A percentile compares a stretch with the other conserved stretches of the same genome.
These are phyloP conservation scores for Gentiana macrophylla DNA, from an alignment of 257 asterid genomes.

Conservation along the genomic window DNA sequence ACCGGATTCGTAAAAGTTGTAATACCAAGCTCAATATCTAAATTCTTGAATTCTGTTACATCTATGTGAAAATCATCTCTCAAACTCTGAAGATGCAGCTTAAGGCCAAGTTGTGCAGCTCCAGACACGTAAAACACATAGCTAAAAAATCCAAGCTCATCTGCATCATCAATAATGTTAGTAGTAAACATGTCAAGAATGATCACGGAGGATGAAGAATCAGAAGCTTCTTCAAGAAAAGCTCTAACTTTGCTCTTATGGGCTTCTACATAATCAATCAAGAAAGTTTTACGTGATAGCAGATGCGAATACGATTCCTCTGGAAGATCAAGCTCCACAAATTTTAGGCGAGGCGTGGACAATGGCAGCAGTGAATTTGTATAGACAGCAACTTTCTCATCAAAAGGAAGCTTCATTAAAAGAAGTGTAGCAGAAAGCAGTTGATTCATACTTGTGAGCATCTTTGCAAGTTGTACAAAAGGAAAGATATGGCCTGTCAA, in stretches of 20 bases:
- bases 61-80: slow-evolving; percentile 9
- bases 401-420: slow-evolving; percentile 22
- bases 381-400: slow-evolving; percentile 16
- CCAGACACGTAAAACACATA: slow-evolving; percentile 14
- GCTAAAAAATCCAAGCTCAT: slow-evolving; percentile 5
- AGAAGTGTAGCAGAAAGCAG: slow-evolving; percentile 36
- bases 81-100: slow-evolving; percentile 6
- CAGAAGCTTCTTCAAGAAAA: no score
- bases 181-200: slow-evolving; percentile 7
- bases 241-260: slow-evolving; percentile 19
- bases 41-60: slow-evolving; percentile 6
- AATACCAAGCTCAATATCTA: background rate
- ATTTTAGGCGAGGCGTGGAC: background rate
- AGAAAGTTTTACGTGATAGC: background rate
- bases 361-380: slow-evolving; percentile 12
- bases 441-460: slow-evolving; percentile 29
- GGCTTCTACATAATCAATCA: slow-evolving; percentile 2
- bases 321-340: background rate
- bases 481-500: slow-evolving; percentile 46
- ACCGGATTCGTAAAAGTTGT: slow-evolving; percentile 4
- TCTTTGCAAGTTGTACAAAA: slow-evolving; percentile 48
- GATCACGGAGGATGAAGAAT: no score
- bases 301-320: background rate
- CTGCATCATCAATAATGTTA: slow-evolving; percentile 11
- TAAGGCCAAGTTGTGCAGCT: slow-evolving; percentile 9